Conservation (phyloP, 2,329 filamentous ascomycete species). For the Ophiostoma triangulosporum region DNA sequence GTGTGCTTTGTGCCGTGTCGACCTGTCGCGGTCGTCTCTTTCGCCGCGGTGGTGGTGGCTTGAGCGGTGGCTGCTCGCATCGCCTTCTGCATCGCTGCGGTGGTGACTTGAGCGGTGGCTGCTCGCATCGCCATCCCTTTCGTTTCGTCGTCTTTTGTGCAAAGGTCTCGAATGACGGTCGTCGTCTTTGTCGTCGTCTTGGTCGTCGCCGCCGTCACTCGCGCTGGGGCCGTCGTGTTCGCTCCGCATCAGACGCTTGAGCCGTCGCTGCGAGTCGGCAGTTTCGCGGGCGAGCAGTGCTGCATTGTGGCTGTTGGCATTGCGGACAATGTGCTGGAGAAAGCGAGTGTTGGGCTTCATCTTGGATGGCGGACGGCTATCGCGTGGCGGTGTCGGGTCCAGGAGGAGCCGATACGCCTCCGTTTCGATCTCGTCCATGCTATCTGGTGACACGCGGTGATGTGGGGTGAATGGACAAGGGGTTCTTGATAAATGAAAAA, state of each 20-base stretch:
- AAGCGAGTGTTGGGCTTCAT: slow-evolving; percentile 90
- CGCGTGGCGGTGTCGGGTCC: neutral
- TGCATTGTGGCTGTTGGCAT: slow-evolving; percentile 80
- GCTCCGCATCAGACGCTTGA: slow-evolving; percentile 39
- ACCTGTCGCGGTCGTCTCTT: neutral
- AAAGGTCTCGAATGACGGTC: neutral
- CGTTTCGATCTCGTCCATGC: slow-evolving; percentile 8
- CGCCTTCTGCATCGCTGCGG: neutral
- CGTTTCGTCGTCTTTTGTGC: neutral
- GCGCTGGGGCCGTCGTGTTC: no score
- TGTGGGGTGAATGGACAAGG: no score
- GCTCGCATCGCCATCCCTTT: neutral
- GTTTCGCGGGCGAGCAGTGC: slow-evolving; percentile 74
- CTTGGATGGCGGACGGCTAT: slow-evolving; percentile 44
- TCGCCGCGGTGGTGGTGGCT: neutral
- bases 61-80: neutral
- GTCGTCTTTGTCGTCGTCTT: neutral
- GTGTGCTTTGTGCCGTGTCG: neutral
- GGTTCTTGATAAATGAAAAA: neutral
- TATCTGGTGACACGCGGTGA: neutral
- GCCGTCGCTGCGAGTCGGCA: slow-evolving; percentile 59
- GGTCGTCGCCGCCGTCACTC: neutral
- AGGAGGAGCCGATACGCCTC: slow-evolving; percentile 10
- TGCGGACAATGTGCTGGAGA: slow-evolving; percentile 72
- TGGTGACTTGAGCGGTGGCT: neutral